Base-by-base conservation (phyloP, 352 stramenopile genomes). In the Pythium guiyangense region DNA sequence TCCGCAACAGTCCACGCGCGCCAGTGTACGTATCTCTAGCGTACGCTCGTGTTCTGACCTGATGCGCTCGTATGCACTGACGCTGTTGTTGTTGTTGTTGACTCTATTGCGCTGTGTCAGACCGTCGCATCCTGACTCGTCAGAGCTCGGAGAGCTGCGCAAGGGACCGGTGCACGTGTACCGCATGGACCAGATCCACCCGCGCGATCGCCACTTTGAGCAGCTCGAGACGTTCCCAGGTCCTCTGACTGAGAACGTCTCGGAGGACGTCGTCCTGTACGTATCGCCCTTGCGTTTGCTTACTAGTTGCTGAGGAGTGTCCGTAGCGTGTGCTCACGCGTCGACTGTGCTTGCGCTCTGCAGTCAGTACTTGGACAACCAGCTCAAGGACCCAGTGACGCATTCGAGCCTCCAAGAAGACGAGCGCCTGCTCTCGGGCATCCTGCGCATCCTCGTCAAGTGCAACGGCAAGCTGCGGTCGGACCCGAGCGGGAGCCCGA, bases 81-180 rank as follows among this genome's bases (percentile, higher is more conserved):
- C 20, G 25, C 1, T 26, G 20, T 2, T 22, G 12, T 9, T 37
- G 4, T 12, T 39, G 2, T n/a, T n/a, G n/a, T n/a, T 4, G 2
- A n/a, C 15, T 49, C 53, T 60, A 25, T 44, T 52, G 37, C 40
- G 63, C 22, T 20, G 17, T 60, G 8, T 37, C 49, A 90, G 79
- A 10, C 63, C 71, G 49, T 79, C 72, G 45, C 70, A 85, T 31
- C 75, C 75, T 35, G 75, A 90, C 22, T 79, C 71, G 46, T 63
- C 52, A 27, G 67, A 67, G 15, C 74, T 87, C 25, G 74, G 72
- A 18, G 80, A 94, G 46, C 62, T 91, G 29, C 77, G 86, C 20
- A 96, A 94, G 57, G 86, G 86, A 39, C 86, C 86, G 6, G 71
- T 96, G 6, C 67, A 70, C n/a, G 57, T 96, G 14, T 94, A 92